Base-by-base conservation (phyloP, 345 rosid species). In the Excoecaria cochinchinensis region DNA sequence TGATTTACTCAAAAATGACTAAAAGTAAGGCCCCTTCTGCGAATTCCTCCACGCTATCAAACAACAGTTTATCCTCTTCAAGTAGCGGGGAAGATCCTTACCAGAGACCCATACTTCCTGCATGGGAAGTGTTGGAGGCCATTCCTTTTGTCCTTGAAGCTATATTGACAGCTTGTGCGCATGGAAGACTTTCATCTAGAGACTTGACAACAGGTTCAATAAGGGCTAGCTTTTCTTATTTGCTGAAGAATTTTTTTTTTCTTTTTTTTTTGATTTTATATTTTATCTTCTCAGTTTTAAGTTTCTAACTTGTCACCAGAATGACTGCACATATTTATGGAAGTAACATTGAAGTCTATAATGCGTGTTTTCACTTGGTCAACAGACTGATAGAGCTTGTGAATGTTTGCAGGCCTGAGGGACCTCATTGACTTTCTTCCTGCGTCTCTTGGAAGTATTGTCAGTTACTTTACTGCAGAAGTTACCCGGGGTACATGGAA, bases 111-210 rank as follows among this genome's bases (percentile, higher is more conserved):
- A 65, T 82, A 66, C 87, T 86, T 10, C 82, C 90, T 84, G 90
- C 91, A 72, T 90, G 94, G 94, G 91, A 88, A 50, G 76, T 90
- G 69, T 79, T 90, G 79, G 94, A 90, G 85, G 91, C 94, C 24
- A 57, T 80, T 19, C 94, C 94, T 16, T 85, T 77, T 69, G 89
- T 86, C 53, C 87, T 90, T 40, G 90, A 88, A 76, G 91, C 94
- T 67, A 78, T 87, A 55, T 82, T 90, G 83, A 88, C 86, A 65
- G 94, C 94, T 69, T 90, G 94, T 84, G 90, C 89, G 72, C 80
- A 88, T 83, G 94, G 90, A 72, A 83, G 84, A 73, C 87, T 90
- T 74, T 88, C 90, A 50, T 84, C 94, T 62, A 84, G 91, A 77
- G 89, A 88, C 72, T 73, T 90, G 74, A 88, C 83, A 50, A 90